Evolutionary conservation across 2,329 filamentous ascomycete species (phyloP), one percentile per base, ranked within the genome.

Genomic region (Byssochlamys sp.): DNA sequence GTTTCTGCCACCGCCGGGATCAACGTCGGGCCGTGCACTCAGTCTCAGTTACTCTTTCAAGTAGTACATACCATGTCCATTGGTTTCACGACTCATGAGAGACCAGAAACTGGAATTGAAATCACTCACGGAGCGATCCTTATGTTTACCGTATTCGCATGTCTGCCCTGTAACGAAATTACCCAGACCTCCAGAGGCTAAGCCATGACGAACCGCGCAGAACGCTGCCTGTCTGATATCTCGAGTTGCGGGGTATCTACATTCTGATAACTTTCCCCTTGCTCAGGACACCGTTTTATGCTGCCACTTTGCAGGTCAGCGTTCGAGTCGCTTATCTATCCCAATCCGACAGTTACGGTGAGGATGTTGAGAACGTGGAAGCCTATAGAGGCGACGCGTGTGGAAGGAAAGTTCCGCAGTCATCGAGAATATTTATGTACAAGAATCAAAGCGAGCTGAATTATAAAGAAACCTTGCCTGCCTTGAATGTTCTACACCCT

Each of bases 21-120:
- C 24, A 63, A 52, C 9, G 19, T 56, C 56, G 57, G 45, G 11
- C 62, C 62, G 58, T 12, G 6, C 19, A 59, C 67, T 65, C 65
- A 65, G 48, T 57, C 66, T 19, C 19, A 19, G 19, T 19, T 19
- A 19, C 19, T 19, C 19, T 19, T 19, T 19, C 19, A 19, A 19
- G 19, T 19, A 19, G 19, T 19, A 1, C 19, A 19, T 19, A 19
- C 19, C 19, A 19, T 19, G 19, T 19, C 19, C 19, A 19, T 19
- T 19, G 19, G 19, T 19, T 19, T 19, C 19, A 19, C 1, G 19
- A 19, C 19, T 19, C 19, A 19, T 1, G 19, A 19, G 19, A 19
- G 19, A 19, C 19, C 19, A 19, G 19, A 19, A 19, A 19, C 19
- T 19, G 19, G 19, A 19, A 19, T 19, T 19, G 19, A 1, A 19